Evolutionary conservation across 306 rosid species (phyloP), one percentile per base, ranked within the genome.

Genomic region (Oemleria cerasiformis): DNA sequence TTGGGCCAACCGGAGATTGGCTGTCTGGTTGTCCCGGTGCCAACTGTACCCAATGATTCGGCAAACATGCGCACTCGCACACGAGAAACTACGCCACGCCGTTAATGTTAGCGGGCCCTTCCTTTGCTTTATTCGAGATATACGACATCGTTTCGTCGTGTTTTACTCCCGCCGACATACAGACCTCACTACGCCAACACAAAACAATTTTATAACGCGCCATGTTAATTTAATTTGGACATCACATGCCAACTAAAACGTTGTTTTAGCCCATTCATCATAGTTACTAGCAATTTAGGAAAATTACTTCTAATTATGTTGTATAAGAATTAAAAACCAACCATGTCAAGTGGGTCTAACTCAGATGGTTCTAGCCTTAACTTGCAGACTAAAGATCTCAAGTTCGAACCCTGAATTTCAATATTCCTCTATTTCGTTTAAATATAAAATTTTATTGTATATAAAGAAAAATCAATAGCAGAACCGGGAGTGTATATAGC

Each of bases 31-130:
- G 63, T 13, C 11, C 9, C 42, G 19, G 63, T 60, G 65, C 21
- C 65, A 60, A 16, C 44, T 60, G 45, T 60, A 57, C 53, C 4
- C 42, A 74, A 75, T 75, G 50, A 80, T 70, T 50, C 11, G 45
- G 20, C 65, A 43, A 64, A 63, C 59, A 19, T 34, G 65, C 73
- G 67, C 64, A 74, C 42, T 44, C 57, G 25, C 23, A 2, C 17
- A 36, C 63, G 45, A 60, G 65, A 60, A 60, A 60, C 45, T 17
- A 60, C 45, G 14, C 44, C 44, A 8, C 11, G 65, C 65, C 45
- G 73, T 34, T 70, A 17, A 69, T 20, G 57, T 15, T 59, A 59
- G 81, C 48, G 6, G 0, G 4, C 43, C 3, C 63, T 45, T 8
- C 62, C 1, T 25, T 25, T 25, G 30, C 30, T 25, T 61, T 4